Percentiles rank a stretch among this genome's conserved stretches.
Evolutionary conservation across 768 basidiomycete genomes (phyloP).

Genomic region (Psilocybe cubensis): DNA sequence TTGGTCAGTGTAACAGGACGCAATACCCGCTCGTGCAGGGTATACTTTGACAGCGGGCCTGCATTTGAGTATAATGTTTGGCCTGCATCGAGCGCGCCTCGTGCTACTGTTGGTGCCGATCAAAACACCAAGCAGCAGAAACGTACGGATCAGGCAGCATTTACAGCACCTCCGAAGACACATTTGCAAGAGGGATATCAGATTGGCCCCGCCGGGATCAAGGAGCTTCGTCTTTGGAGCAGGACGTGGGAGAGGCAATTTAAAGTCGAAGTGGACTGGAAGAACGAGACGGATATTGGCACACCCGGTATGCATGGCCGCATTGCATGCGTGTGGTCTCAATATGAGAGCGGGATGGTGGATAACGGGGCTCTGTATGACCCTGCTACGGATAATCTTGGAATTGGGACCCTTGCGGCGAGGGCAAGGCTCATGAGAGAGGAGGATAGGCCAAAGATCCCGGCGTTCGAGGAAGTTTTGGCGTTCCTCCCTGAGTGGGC

Average conservation of each 20-base stretch:
- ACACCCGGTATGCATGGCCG: slow-evolving; percentile 36
- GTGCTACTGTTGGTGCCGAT: neutral
- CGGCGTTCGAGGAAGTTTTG: slow-evolving; percentile 70
- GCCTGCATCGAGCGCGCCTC: neutral
- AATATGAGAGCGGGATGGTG: slow-evolving; percentile 60
- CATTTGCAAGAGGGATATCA: slow-evolving; percentile 47
- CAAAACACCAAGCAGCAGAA: neutral
- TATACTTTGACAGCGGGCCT: slow-evolving; percentile 52
- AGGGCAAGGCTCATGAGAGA: slow-evolving; percentile 17
- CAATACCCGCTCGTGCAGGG: slow-evolving; percentile 66
- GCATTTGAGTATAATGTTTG: slow-evolving; percentile 46
- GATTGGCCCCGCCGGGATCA: slow-evolving; percentile 30
- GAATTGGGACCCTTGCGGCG: neutral
- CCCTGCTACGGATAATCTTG: neutral
- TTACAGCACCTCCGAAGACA: neutral
- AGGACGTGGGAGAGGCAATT: slow-evolving; percentile 60
- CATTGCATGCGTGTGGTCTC: slow-evolving; percentile 69
- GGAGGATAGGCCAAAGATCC: slow-evolving; percentile 46
- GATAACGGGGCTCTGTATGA: slow-evolving; percentile 38
- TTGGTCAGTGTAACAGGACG: slow-evolving; percentile 52
- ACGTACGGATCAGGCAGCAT: neutral
- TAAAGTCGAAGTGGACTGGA: slow-evolving; percentile 56
- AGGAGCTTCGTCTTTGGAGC: slow-evolving; percentile 59
- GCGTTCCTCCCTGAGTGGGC: slow-evolving; percentile 71
- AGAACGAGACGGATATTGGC: slow-evolving; percentile 1